phyloP scores from a whole-genome alignment of 1,284 basidiomycete genomes.

The Trichosporon faecale region DNA sequence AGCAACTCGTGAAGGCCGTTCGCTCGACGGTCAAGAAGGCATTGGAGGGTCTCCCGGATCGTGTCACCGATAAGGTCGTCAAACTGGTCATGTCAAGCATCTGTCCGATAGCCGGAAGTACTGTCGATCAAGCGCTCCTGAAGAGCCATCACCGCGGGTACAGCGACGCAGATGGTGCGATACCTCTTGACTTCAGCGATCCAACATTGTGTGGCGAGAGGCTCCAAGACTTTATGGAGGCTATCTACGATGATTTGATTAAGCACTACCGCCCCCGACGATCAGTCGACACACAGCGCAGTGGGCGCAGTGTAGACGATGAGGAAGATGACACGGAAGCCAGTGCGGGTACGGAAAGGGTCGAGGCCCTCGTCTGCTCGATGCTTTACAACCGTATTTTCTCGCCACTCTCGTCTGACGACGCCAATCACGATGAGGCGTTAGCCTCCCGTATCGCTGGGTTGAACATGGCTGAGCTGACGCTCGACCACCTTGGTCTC shows the following conservation, averaged over 20 bases:
- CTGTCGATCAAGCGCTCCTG: constrained; percentile 29
- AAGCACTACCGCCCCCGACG: constrained; percentile 34
- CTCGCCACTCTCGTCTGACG: constrained; percentile 66
- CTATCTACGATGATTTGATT: constrained; percentile 59
- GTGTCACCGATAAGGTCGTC: constrained; percentile 63
- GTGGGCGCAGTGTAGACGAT: constrained; percentile 4
- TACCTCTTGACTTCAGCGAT: constrained; percentile 38
- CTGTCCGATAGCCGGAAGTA: constrained; percentile 23
- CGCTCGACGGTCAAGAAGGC: constrained; percentile 60
- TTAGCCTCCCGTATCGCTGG: constrained; percentile 83
- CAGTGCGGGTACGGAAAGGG: constrained; percentile 60
- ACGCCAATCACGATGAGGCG: constrained; percentile 79
- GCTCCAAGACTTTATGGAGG: constrained; percentile 72
- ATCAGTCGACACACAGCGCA: constrained; percentile 2
- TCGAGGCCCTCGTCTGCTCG: constrained; percentile 67
- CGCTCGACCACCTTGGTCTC: constrained; percentile 80
- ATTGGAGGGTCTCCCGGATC: constrained; percentile 58
- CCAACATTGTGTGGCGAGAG: constrained; percentile 56
- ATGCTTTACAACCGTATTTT: constrained; percentile 72
- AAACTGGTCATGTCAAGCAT: constrained; percentile 40
- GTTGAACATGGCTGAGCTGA: constrained; percentile 81
- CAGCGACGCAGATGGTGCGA: not conserved
- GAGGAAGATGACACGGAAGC: constrained; percentile 44
- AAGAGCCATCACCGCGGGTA: constrained; percentile 31
- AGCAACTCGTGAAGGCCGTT: constrained; percentile 61